Conservation (phyloP, 164 flowering plant genomes). For the Cinnamomum chago region DNA sequence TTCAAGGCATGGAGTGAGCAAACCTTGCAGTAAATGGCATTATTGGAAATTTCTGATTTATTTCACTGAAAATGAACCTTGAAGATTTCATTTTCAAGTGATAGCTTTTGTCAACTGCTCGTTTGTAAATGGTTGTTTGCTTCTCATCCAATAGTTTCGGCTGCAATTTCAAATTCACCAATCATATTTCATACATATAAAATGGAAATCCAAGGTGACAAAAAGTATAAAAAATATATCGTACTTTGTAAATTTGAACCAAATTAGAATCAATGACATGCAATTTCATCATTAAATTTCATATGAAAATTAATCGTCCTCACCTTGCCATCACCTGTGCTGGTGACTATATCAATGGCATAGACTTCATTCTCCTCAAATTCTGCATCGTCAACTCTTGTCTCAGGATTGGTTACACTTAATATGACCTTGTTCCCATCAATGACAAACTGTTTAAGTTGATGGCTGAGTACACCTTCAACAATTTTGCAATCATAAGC, state of each 20-base stretch:
- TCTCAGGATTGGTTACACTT: slow-evolving; percentile 64
- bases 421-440: slow-evolving; percentile 93
- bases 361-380: slow-evolving; percentile 95
- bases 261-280: too few species aligned
- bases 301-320: background rate
- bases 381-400: slow-evolving; percentile 87
- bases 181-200: background rate
- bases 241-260: background rate
- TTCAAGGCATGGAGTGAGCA: background rate
- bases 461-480: slow-evolving; percentile 92
- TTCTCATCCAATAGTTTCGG: slow-evolving; percentile 88
- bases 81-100: slow-evolving; percentile 94
- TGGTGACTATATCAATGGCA: slow-evolving; percentile 76
- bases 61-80: slow-evolving; percentile 91
- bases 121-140: slow-evolving; percentile 86
- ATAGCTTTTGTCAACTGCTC: slow-evolving; percentile 88
- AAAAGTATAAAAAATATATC: too few species aligned
- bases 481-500: slow-evolving; percentile 96
- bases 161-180: slow-evolving; percentile 38
- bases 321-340: slow-evolving; percentile 94
- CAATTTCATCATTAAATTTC: too few species aligned
- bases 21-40: slow-evolving; percentile 94
- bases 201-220: background rate
- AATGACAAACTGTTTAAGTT: slow-evolving; percentile 84
- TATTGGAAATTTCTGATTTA: slow-evolving; percentile 79